phyloP scores from a whole-genome alignment of 345 rosid species.

The Dovyalis caffra region DNA sequence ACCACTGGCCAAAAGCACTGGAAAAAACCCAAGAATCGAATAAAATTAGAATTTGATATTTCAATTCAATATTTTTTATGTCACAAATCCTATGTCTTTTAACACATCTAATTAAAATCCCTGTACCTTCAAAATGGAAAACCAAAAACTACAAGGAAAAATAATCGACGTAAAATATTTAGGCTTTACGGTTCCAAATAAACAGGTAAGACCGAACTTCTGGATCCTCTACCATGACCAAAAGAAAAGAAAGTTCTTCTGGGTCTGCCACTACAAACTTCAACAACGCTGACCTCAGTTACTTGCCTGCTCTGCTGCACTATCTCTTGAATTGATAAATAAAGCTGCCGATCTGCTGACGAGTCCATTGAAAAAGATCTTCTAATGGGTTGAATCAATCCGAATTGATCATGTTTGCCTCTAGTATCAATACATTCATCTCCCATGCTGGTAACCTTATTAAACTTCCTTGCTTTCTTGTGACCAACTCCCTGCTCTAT shows the following conservation, averaged over 20 bases:
- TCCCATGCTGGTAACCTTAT: conserved; percentile 71
- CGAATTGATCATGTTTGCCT: conserved; percentile 53
- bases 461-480: conserved; percentile 42
- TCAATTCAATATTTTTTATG: conserved; percentile 22
- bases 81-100: conserved; percentile 29
- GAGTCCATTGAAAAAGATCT: conserved; percentile 95
- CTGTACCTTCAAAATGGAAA: conserved; percentile 15
- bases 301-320: conserved; percentile 42
- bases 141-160: conserved; percentile 2
- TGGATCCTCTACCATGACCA: conserved; percentile 63
- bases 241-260: conserved; percentile 72
- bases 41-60: conserved; percentile 18
- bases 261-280: conserved; percentile 46
- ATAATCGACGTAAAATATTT: background rate
- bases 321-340: conserved; percentile 55
- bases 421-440: conserved; percentile 77
- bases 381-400: conserved; percentile 61
- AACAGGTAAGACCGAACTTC: conserved; percentile 64
- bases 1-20: conserved; percentile 16
- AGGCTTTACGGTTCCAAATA: conserved; percentile 48
- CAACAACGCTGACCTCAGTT: conserved; percentile 39
- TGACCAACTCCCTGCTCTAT: conserved; percentile 33
- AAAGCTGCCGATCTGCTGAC: conserved; percentile 56
- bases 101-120: conserved; percentile 25
- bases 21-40: conserved; percentile 18